phyloP scores from a whole-genome alignment of 352 stramenopile genomes.

The Pythium phragmitis region DNA sequence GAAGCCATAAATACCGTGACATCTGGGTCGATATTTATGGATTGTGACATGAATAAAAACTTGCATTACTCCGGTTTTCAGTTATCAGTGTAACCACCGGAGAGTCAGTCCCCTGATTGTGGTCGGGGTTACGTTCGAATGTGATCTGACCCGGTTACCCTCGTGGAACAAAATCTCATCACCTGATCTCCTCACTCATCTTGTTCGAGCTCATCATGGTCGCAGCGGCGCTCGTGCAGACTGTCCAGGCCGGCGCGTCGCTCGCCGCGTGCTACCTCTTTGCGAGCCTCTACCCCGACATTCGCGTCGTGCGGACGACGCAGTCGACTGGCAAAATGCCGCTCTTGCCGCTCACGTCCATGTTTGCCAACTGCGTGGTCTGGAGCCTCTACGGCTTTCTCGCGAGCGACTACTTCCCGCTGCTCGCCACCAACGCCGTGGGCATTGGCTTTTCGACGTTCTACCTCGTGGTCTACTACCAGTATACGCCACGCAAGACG shows the following conservation, averaged over 20 bases:
- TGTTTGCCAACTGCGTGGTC: slow-evolving; percentile 43
- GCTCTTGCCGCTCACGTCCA: slow-evolving; percentile 38
- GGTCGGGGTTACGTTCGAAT: too few relatives aligned
- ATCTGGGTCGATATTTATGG: too few relatives aligned
- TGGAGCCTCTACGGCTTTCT: slow-evolving; percentile 41
- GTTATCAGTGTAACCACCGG: background rate
- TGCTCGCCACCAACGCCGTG: slow-evolving; percentile 43
- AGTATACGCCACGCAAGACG: slow-evolving; percentile 35
- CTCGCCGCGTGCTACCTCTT: slow-evolving; percentile 28
- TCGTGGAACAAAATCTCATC: too few relatives aligned
- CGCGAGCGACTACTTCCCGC: slow-evolving; percentile 36
- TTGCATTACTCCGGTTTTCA: too few relatives aligned
- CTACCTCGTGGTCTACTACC: slow-evolving; percentile 61
- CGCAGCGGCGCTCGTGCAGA: slow-evolving; percentile 11
- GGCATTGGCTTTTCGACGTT: slow-evolving; percentile 37
- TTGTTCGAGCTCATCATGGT: slow-evolving; percentile 4
- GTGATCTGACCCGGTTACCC: too few relatives aligned
- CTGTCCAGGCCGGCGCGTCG: slow-evolving; percentile 20
- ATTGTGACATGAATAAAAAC: too few relatives aligned
- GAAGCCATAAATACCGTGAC: too few relatives aligned
- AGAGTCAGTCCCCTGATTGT: background rate
- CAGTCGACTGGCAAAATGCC: slow-evolving; percentile 34
- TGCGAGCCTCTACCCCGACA: slow-evolving; percentile 24
- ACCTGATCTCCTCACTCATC: too few relatives aligned
- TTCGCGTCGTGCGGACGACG: slow-evolving; percentile 9